A percentile compares a stretch with the other conserved stretches of the same genome.
These are phyloP conservation scores for Rhodotorula sp. DNA, from an alignment of 1,284 basidiomycete genomes.

Conservation along the genomic window DNA sequence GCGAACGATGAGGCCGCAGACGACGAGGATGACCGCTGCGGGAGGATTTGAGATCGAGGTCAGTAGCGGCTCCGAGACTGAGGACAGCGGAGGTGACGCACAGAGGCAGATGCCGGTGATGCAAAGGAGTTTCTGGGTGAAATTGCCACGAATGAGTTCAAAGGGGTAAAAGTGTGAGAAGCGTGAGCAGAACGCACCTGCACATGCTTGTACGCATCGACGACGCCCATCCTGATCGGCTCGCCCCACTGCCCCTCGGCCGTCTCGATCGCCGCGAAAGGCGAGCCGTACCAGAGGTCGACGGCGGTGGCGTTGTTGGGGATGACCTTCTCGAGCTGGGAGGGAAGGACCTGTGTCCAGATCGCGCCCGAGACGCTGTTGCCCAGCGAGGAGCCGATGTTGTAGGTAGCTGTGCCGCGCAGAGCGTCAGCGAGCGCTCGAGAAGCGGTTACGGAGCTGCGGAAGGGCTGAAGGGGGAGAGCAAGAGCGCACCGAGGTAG, in stretches of 20 bases:
- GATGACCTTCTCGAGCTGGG: conserved; percentile 42
- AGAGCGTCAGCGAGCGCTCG: not conserved
- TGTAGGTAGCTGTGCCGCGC: not conserved
- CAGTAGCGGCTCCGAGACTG: not conserved
- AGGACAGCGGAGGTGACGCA: no score
- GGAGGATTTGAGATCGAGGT: not conserved
- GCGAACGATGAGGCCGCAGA: conserved; percentile 42
- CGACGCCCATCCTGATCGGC: conserved; percentile 24
- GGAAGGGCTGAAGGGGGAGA: not conserved
- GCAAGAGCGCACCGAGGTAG: conserved; percentile 43
- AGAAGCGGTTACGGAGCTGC: no score
- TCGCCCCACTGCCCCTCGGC: not conserved
- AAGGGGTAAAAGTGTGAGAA: conserved; percentile 31
- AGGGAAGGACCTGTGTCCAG: conserved; percentile 54
- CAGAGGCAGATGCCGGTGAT: not conserved
- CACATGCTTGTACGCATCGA: conserved; percentile 47
- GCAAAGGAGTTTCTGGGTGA: not conserved
- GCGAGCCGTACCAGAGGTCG: not conserved
- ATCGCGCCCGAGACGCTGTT: conserved; percentile 52
- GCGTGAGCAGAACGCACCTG: conserved; percentile 47
- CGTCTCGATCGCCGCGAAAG: not conserved
- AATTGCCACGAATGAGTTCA: not conserved
- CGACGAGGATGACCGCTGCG: conserved; percentile 37
- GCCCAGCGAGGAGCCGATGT: conserved; percentile 52
- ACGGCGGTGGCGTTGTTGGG: conserved; percentile 46